Conservation (phyloP, 148 eudicot species). For the Camellia lanceoleosa region DNA sequence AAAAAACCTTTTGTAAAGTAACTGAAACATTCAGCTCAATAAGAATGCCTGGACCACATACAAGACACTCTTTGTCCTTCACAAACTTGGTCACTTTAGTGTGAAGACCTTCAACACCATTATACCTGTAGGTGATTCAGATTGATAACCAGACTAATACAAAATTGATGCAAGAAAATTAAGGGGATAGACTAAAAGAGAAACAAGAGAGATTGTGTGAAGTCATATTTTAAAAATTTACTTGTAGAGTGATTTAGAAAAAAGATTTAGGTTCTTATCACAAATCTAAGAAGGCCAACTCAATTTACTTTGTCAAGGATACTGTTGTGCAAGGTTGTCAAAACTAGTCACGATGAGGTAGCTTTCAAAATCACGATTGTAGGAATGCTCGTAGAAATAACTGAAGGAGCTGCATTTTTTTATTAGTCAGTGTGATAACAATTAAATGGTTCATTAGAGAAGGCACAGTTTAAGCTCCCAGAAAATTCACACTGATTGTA, state of each 20-base stretch:
- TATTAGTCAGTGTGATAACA: neutral
- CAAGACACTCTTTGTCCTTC: slow-evolving; percentile 77
- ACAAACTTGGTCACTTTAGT: slow-evolving; percentile 83
- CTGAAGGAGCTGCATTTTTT: neutral
- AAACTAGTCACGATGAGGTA: neutral
- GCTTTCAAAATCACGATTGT: neutral
- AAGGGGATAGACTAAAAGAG: neutral
- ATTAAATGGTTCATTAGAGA: neutral
- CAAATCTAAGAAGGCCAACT: neutral
- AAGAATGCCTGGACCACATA: slow-evolving; percentile 91
- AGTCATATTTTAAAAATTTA: neutral
- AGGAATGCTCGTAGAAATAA: neutral
- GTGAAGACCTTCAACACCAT: slow-evolving; percentile 94
- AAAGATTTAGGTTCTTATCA: no score
- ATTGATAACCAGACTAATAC: slow-evolving; percentile 7
- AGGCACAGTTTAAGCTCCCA: neutral
- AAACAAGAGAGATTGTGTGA: neutral
- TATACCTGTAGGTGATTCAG: slow-evolving; percentile 49
- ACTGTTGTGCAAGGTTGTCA: neutral
- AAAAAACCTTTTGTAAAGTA: slow-evolving; percentile 66
- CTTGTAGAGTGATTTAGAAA: no score
- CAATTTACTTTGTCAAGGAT: neutral
- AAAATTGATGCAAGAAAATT: neutral
- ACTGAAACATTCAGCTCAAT: slow-evolving; percentile 72
- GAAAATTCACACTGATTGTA: neutral